These are phyloP conservation scores for Cucurbita moschata DNA, from an alignment of 306 rosid genomes.

Conservation along the genomic window DNA sequence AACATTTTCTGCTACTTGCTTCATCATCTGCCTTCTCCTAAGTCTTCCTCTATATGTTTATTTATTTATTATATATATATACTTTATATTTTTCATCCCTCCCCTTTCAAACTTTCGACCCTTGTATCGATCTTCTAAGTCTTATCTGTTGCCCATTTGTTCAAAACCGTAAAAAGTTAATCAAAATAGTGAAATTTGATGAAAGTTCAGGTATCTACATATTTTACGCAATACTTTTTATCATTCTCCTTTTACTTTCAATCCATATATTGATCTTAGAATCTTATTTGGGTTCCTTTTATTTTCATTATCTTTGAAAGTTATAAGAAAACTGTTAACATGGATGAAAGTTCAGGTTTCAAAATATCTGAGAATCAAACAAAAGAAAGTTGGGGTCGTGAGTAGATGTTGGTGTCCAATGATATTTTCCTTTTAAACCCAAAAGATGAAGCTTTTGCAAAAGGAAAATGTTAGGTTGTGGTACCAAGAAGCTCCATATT, in stretches of 20 bases:
- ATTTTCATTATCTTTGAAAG: no score
- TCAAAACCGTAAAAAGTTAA: no score
- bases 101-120: no score
- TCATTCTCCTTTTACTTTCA: background rate
- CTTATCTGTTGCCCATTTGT: no score
- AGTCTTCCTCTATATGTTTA: background rate
- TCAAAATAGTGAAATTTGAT: no score
- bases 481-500: background rate
- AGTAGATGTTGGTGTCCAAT: background rate
- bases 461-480: background rate
- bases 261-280: background rate
- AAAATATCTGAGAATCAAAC: background rate
- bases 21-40: background rate
- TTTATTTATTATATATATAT: no score
- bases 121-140: no score
- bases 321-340: no score
- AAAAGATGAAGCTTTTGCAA: background rate
- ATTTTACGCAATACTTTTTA: background rate
- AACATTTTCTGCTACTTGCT: constrained; percentile 2
- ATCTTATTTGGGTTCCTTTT: background rate
- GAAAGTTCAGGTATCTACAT: no score
- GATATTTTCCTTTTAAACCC: background rate
- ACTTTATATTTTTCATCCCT: background rate
- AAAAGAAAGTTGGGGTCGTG: background rate
- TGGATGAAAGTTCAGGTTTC: background rate